A percentile compares a stretch with the other conserved stretches of the same genome.
Evolutionary conservation across 2,329 filamentous ascomycete species (phyloP).

Genomic region (Ceratocystis colombiana): DNA sequence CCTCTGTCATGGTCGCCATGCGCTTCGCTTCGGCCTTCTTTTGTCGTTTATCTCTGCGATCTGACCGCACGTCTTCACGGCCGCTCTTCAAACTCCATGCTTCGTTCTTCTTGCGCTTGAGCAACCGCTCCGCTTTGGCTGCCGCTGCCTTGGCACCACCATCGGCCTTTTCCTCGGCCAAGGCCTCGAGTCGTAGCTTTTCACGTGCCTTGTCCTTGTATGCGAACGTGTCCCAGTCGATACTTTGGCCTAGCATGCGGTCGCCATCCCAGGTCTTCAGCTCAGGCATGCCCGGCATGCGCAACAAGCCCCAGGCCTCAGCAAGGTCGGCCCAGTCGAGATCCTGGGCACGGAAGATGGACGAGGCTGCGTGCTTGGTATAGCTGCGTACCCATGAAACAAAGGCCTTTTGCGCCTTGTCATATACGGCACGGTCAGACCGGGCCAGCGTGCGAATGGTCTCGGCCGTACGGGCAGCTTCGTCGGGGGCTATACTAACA

Average conservation of each 20-base stretch:
- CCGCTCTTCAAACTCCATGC: slow-evolving; percentile 66
- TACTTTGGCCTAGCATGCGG: slow-evolving; percentile 48
- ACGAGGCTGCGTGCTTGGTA: slow-evolving; percentile 78
- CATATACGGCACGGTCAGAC: slow-evolving; percentile 53
- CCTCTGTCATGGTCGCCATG: slow-evolving; percentile 56
- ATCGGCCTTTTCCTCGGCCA: slow-evolving; percentile 42
- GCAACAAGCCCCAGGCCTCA: slow-evolving; percentile 73
- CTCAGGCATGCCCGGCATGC: slow-evolving; percentile 90
- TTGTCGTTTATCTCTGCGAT: slow-evolving; percentile 54
- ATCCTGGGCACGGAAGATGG: slow-evolving; percentile 75
- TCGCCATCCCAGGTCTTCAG: slow-evolving; percentile 63
- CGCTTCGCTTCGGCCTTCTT: slow-evolving; percentile 54
- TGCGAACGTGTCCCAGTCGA: slow-evolving; percentile 57
- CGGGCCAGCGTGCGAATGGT: slow-evolving; percentile 51
- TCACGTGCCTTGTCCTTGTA: slow-evolving; percentile 67
- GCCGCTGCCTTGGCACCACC: slow-evolving; percentile 34
- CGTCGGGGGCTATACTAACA: slow-evolving; percentile 48
- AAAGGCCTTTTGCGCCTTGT: slow-evolving; percentile 84
- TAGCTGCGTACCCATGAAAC: slow-evolving; percentile 91
- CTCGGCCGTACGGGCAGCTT: slow-evolving; percentile 48
- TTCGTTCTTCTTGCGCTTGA: slow-evolving; percentile 52
- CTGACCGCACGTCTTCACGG: slow-evolving; percentile 51
- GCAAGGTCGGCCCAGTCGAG: slow-evolving; percentile 78
- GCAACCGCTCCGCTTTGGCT: slow-evolving; percentile 34
- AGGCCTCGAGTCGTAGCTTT: slow-evolving; percentile 48